These are phyloP conservation scores for Drechmeria coniospora DNA, from an alignment of 2,329 filamentous ascomycete genomes.

Conservation along the genomic window DNA sequence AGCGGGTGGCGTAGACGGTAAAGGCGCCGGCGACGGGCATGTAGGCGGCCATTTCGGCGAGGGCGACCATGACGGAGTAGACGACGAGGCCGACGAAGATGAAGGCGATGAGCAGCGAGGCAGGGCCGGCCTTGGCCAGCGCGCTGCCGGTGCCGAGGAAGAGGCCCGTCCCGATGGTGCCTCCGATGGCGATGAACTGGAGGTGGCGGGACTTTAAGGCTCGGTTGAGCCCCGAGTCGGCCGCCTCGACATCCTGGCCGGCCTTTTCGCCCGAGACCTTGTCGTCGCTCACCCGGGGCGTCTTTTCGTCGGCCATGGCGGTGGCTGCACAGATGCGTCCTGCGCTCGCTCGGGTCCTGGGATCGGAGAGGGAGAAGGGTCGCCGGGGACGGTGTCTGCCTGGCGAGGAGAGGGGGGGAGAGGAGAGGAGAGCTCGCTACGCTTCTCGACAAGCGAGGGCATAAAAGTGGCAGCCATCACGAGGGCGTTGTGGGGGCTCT, in stretches of 20 bases:
- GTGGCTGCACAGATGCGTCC: neutral
- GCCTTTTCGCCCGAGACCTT: constrained; percentile 6
- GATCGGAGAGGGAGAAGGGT: neutral
- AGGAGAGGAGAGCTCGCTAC: neutral
- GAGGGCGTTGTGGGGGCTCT: neutral
- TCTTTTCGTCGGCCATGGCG: constrained; percentile 12
- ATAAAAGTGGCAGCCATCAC: neutral
- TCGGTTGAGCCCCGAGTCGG: constrained; percentile 19
- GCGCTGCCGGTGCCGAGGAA: constrained; percentile 54
- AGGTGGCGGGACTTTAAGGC: constrained; percentile 25
- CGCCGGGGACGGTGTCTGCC: constrained; percentile 1
- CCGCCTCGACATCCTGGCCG: constrained; percentile 19
- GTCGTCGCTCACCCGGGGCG: constrained; percentile 12
- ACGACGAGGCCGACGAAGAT: constrained; percentile 56
- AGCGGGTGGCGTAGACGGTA: constrained; percentile 59
- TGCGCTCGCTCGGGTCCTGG: neutral
- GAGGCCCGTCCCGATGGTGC: constrained; percentile 57
- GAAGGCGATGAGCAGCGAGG: constrained; percentile 52
- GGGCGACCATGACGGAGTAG: constrained; percentile 56
- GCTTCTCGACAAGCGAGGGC: neutral
- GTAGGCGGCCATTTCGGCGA: constrained; percentile 62
- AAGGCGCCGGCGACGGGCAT: constrained; percentile 66
- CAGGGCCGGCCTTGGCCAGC: constrained; percentile 47
- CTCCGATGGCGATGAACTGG: constrained; percentile 36
- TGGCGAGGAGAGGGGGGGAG: constrained; percentile 1